Evolutionary conservation across 2,329 filamentous ascomycete species (phyloP), one percentile per base, ranked within the genome.

Genomic region (Epichloe elymi): DNA sequence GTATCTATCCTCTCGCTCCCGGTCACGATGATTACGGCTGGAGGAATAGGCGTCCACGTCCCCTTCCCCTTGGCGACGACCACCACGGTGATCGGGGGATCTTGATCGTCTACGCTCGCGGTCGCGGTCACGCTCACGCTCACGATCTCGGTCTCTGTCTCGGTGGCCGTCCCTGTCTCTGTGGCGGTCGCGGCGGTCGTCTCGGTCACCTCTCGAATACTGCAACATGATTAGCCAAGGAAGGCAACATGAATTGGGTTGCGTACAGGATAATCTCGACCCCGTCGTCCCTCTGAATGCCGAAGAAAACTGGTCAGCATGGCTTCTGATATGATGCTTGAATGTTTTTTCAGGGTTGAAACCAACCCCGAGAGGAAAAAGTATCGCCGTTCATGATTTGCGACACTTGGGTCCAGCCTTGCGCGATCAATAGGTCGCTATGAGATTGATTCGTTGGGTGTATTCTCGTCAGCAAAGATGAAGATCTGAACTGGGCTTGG

Each of bases 1-100:
- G 65, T 96, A 96, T 64, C 90, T 80, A 60, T 96, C 91, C 69
- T 97, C 91, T 55, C 91, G 86, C 71, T 97, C 91, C 55, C 91
- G 78, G 65, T 95, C 91, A 65, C 91, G 82, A 67, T 95, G 94
- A 71, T 85, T 90, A 59, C 91, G 85, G 69, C 89, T 95, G 5
- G 87, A 89, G 19, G 90, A 95, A 70, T 97, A 97, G 51, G 86
- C 83, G 68, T 96, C 89, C 67, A 91, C 87, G 53, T 80, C 78
- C 66, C 78, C 52, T n/a, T 93, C 85, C 59, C 85, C 85, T 59
- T 87, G 82, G 52, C 83, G 78, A 58, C 80, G 74, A 61, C 79
- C 61, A 53, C 70, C 50, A 19, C 52, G 77, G 63, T 87, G 82
- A 60, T 86, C 83, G 52, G 90, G 90, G 17, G 91, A 97, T 64